Conservation (phyloP, 2,329 filamentous ascomycete genomes). For the Aspergillus ruber region DNA sequence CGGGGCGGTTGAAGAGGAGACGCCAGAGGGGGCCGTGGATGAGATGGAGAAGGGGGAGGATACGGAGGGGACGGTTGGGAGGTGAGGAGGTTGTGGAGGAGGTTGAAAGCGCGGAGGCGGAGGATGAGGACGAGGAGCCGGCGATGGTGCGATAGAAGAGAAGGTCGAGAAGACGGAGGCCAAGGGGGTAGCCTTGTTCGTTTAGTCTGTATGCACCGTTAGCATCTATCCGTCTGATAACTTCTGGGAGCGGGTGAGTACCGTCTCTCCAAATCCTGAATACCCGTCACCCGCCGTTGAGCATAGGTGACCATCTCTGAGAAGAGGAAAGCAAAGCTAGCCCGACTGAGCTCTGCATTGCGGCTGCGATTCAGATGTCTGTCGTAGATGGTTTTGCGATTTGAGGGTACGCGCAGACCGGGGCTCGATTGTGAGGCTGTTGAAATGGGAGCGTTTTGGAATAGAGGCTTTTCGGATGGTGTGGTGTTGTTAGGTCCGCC, state of each 20-base stretch:
- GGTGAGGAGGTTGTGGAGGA: constrained; percentile 61
- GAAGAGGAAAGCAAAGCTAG: constrained; percentile 94
- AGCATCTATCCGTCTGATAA: background rate
- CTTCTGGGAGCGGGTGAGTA: constrained; percentile 35
- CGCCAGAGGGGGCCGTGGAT: constrained; percentile 90
- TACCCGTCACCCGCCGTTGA: constrained; percentile 81
- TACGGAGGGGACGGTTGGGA: constrained; percentile 73
- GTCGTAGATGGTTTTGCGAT: constrained; percentile 97
- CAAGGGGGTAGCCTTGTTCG: constrained; percentile 85
- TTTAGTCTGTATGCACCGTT: constrained; percentile 59
- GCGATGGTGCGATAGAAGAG: constrained; percentile 77
- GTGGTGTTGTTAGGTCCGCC: constrained; percentile 19
- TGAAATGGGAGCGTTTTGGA: background rate
- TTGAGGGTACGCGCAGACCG: constrained; percentile 78
- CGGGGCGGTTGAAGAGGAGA: constrained; percentile 83
- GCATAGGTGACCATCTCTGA: constrained; percentile 95
- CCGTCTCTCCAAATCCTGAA: constrained; percentile 89
- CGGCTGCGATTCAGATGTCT: constrained; percentile 85
- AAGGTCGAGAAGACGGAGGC: constrained; percentile 89
- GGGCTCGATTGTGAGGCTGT: constrained; percentile 29
- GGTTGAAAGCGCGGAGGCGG: constrained; percentile 72
- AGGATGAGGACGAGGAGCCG: constrained; percentile 79
- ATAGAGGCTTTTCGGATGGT: constrained; percentile 30
- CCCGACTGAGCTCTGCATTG: constrained; percentile 81
- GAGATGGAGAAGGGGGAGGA: constrained; percentile 88